A percentile compares a stretch with the other conserved stretches of the same genome.
Conservation (phyloP, 768 basidiomycete genomes). For the Glaciozyma martinii region DNA sequence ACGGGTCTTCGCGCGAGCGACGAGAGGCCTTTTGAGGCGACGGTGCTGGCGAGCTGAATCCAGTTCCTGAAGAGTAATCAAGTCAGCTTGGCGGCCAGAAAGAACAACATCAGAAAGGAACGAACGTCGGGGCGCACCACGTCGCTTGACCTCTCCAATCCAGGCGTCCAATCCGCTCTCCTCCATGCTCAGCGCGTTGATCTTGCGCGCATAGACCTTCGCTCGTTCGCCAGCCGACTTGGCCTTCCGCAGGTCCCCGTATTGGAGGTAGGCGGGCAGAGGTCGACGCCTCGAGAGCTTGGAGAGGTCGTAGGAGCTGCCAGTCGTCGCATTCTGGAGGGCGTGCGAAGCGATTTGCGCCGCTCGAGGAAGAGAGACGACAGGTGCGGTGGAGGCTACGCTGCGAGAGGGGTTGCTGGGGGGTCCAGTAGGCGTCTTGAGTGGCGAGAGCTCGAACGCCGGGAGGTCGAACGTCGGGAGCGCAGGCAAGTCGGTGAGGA, state of each 20-base stretch:
- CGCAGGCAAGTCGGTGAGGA: neutral
- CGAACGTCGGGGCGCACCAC: neutral
- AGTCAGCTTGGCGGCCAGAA: neutral
- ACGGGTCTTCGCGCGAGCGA: neutral
- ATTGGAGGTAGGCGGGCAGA: neutral
- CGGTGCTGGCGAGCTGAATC: neutral
- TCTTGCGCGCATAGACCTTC: neutral
- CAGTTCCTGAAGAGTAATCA: neutral
- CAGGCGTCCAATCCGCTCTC: neutral
- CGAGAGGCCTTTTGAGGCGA: neutral
- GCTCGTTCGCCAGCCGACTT: constrained; percentile 1
- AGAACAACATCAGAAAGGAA: neutral
- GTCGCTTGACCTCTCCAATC: neutral
- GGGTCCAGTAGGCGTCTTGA: neutral
- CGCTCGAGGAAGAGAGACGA: neutral
- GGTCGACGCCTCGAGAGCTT: neutral
- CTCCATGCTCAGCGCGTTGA: constrained; percentile 1
- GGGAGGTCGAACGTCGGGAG: neutral
- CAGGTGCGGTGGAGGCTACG: neutral
- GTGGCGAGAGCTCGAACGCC: neutral
- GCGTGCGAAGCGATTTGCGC: neutral
- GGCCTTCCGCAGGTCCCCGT: neutral
- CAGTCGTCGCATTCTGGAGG: neutral
- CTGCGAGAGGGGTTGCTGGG: neutral
- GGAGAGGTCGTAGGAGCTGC: too few species aligned